Conservation (phyloP, 805 yeast species). For the Yarrowia yakushimensis region DNA sequence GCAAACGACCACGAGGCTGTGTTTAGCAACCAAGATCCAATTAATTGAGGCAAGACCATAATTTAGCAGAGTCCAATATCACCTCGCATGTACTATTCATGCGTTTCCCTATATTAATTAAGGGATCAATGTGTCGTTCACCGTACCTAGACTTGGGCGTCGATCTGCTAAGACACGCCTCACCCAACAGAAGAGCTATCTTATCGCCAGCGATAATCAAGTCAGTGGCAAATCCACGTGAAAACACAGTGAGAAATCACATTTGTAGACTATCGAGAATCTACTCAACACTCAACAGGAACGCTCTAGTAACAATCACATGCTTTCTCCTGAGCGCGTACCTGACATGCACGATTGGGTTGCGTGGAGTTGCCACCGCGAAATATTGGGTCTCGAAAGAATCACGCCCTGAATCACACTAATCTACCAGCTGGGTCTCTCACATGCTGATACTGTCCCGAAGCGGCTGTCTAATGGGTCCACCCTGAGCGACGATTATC, state of each 20-base stretch:
- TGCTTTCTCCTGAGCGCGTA: background rate
- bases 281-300: background rate
- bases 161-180: too few species aligned
- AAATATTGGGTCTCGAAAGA: background rate
- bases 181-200: too few species aligned
- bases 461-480: background rate
- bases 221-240: background rate
- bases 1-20: background rate
- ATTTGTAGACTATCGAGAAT: background rate
- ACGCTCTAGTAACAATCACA: background rate
- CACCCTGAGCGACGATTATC: background rate
- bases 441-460: background rate
- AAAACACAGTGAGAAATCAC: too few species aligned
- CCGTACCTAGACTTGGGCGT: too few species aligned
- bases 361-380: background rate
- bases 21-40: too few species aligned
- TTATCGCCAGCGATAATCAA: too few species aligned
- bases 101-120: too few species aligned
- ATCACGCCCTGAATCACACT: constrained; percentile 11
- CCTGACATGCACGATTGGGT: constrained; percentile 1
- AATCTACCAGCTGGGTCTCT: background rate
- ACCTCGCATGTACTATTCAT: too few species aligned
- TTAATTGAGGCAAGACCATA: too few species aligned
- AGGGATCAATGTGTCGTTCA: too few species aligned
- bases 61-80: too few species aligned